These are phyloP conservation scores for Elaeagnus macrophylla DNA, from an alignment of 306 rosid genomes.

Conservation along the genomic window DNA sequence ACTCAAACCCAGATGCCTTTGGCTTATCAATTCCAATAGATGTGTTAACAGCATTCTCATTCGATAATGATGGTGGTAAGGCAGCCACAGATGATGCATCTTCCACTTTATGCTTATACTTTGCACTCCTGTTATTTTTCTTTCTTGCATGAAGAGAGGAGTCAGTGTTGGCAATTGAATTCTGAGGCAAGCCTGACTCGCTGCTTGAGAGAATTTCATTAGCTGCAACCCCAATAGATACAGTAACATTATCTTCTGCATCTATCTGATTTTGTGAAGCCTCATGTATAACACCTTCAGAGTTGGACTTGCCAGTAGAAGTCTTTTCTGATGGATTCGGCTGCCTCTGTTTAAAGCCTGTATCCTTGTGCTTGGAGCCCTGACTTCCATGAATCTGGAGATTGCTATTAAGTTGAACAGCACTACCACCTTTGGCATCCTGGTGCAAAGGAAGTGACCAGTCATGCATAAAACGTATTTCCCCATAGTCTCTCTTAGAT, in stretches of 20 bases:
- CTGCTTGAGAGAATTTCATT: constrained; percentile 23
- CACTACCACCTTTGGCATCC: constrained; percentile 34
- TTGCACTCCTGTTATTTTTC: constrained; percentile 54
- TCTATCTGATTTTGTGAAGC: constrained; percentile 30
- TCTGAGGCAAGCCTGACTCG: constrained; percentile 27
- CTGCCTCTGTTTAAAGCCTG: constrained; percentile 55
- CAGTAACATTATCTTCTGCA: constrained; percentile 18
- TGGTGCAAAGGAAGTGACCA: constrained; percentile 36
- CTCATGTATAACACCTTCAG: constrained; percentile 18
- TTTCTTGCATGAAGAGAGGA: constrained; percentile 45
- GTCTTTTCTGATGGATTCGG: constrained; percentile 32
- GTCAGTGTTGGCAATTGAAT: constrained; percentile 31
- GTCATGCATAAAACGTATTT: constrained; percentile 25
- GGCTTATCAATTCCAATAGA: constrained; percentile 39
- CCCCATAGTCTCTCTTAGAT: constrained; percentile 27
- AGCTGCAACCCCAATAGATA: constrained; percentile 29
- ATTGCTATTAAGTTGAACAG: constrained; percentile 20
- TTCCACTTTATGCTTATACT: constrained; percentile 58
- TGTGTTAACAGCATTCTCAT: constrained; percentile 33
- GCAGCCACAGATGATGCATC: constrained; percentile 27
- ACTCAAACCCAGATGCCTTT: constrained; percentile 36
- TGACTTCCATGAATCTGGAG: constrained; percentile 36
- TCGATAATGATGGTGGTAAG: constrained; percentile 24
- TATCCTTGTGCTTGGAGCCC: constrained; percentile 53
- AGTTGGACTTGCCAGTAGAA: constrained; percentile 29